Evolutionary conservation across 306 rosid genomes (phyloP).

Genomic region (Acacia confusa): DNA sequence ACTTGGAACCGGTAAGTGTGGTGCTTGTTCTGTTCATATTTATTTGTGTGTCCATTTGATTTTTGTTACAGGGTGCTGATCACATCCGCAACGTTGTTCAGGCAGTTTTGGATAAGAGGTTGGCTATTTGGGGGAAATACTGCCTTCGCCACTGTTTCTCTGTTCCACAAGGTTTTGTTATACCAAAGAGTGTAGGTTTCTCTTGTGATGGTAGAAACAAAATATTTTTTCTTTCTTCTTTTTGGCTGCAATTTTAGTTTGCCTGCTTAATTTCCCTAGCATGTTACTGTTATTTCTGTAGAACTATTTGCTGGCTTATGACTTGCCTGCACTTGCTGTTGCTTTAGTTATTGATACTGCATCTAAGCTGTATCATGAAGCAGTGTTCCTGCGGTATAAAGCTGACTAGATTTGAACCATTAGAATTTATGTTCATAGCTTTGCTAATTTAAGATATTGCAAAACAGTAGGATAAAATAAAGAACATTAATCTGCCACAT

Average conservation of each 20-base stretch:
- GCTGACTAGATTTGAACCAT: neutral
- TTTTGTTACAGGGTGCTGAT: conserved; percentile 53
- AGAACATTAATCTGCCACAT: neutral
- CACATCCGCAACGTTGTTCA: conserved; percentile 46
- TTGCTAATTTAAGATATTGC: neutral
- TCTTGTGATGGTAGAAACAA: neutral
- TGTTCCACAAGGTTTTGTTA: conserved; percentile 63
- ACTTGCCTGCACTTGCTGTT: neutral
- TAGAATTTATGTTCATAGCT: neutral
- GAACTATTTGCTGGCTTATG: no score
- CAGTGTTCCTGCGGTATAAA: neutral
- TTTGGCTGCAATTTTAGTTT: no score
- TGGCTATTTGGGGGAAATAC: conserved; percentile 76
- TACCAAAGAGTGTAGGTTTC: conserved; percentile 58
- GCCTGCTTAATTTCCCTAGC: neutral
- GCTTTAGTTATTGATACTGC: neutral
- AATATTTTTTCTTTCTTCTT: neutral
- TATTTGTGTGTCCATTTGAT: neutral
- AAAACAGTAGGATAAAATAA: neutral
- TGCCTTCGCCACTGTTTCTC: conserved; percentile 68
- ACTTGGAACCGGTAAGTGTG: neutral
- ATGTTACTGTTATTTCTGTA: neutral
- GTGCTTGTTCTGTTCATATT: neutral
- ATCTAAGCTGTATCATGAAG: neutral
- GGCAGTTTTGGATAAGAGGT: conserved; percentile 59